A percentile compares a stretch with the other conserved stretches of the same genome.
phyloP scores from a whole-genome alignment of 2,329 filamentous ascomycete species.

The Rhinocladiella mackenziei region DNA sequence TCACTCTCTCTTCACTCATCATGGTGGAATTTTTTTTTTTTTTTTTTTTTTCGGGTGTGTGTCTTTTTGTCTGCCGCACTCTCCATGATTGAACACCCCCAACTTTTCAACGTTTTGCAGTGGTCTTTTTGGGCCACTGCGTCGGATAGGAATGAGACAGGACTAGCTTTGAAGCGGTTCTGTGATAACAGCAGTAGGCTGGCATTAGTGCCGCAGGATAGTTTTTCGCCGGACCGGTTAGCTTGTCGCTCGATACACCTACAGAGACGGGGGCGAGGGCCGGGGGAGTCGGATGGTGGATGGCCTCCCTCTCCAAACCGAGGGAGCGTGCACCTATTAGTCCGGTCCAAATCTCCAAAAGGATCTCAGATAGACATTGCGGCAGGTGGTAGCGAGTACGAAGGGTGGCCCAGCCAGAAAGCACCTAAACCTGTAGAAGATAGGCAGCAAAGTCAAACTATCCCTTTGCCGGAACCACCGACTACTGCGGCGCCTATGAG shows the following conservation, averaged over 20 bases:
- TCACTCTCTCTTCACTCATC: too few species aligned
- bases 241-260: background rate
- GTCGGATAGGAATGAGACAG: background rate
- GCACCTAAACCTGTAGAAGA: slow-evolving; percentile 1
- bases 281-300: slow-evolving; percentile 2
- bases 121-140: too few species aligned
- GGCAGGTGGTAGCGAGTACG: background rate
- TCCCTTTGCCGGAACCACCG: background rate
- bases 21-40: too few species aligned
- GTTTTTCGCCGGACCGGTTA: background rate
- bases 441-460: background rate
- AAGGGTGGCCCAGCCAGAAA: background rate
- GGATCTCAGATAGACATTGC: background rate
- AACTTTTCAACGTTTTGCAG: too few species aligned
- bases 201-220: slow-evolving; percentile 11
- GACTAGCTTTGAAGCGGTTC: slow-evolving; percentile 6
- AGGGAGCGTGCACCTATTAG: slow-evolving; percentile 15
- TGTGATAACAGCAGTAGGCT: slow-evolving; percentile 8
- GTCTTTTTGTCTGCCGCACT: too few species aligned
- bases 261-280: slow-evolving; percentile 15
- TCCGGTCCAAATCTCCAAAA: slow-evolving; percentile 1
- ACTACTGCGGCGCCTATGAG: background rate
- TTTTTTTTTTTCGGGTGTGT: too few species aligned
- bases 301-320: slow-evolving; percentile 7
- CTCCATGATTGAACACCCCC: too few species aligned